A percentile compares a stretch with the other conserved stretches of the same genome.
Conservation (phyloP, 129 eudicot species). For the Arctium lappa region DNA sequence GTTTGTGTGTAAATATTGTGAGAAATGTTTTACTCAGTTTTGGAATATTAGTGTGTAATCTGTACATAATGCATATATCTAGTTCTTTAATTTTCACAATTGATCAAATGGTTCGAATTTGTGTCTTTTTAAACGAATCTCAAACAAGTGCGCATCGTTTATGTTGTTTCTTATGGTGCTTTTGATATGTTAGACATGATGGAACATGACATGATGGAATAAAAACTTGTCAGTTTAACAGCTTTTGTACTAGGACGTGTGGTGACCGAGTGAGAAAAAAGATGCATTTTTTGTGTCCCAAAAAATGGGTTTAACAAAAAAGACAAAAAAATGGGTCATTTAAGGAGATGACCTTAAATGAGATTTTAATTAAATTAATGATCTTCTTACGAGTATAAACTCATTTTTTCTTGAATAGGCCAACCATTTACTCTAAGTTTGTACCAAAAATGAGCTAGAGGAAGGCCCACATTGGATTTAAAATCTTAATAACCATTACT, state of each 20-base stretch:
- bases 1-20: conserved; percentile 1
- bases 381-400: too few species aligned
- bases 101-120: not conserved
- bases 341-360: too few species aligned
- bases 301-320: too few species aligned
- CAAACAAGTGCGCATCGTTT: not conserved
- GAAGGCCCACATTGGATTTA: too few species aligned
- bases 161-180: not conserved
- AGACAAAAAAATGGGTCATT: too few species aligned
- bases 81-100: not conserved
- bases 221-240: not conserved
- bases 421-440: too few species aligned
- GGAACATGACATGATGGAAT: not conserved
- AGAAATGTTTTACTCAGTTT: conserved; percentile 2
- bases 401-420: too few species aligned
- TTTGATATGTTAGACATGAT: not conserved
- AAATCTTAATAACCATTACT: too few species aligned
- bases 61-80: conserved; percentile 21
- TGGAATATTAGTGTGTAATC: conserved; percentile 2
- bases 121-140: not conserved
- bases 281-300: not conserved
- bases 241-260: not conserved
- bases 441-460: too few species aligned
- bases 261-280: not conserved
- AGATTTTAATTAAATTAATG: too few species aligned